Evolutionary conservation across 108 stramenopile genomes (phyloP).

Genomic region (Chaetoceros tenuissimus): DNA sequence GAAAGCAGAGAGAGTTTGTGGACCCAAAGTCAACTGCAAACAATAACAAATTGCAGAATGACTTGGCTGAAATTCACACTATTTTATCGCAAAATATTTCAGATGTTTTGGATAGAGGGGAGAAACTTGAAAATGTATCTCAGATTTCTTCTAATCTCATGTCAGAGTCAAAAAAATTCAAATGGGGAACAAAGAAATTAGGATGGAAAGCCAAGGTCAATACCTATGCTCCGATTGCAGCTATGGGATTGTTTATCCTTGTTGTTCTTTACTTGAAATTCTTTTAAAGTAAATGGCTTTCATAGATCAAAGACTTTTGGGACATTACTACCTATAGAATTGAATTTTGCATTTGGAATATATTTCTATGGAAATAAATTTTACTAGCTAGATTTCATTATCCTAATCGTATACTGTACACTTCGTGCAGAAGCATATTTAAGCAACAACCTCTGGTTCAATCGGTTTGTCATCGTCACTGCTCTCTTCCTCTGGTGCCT

Average conservation of each 20-base stretch:
- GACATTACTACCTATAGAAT: no score
- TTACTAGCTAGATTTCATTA: no score
- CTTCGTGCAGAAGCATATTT: no score
- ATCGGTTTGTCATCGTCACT: not conserved
- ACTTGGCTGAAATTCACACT: conserved; percentile 91
- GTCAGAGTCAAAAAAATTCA: conserved; percentile 76
- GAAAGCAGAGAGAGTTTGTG: conserved; percentile 85
- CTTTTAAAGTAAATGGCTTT: no score
- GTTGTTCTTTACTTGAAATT: conserved; percentile 81
- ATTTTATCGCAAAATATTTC: conserved; percentile 95
- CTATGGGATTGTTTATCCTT: conserved; percentile 41
- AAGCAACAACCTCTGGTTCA: not conserved
- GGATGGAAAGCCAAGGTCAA: conserved; percentile 77
- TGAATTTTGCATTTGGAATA: no score
- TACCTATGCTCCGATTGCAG: conserved; percentile 73
- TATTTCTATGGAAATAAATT: no score
- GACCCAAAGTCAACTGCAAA: conserved; percentile 69
- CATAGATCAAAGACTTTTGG: no score
- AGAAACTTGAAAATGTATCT: conserved; percentile 78
- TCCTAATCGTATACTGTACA: no score
- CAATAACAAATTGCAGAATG: conserved; percentile 87
- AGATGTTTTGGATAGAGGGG: conserved; percentile 83
- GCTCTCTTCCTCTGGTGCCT: not conserved
- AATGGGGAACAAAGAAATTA: conserved; percentile 87
- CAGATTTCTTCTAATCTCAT: conserved; percentile 64